A percentile compares a stretch with the other conserved stretches of the same genome.
Evolutionary conservation across 2,329 filamentous ascomycete genomes (phyloP).

Genomic region (Phyllosticta paracitricarpa): DNA sequence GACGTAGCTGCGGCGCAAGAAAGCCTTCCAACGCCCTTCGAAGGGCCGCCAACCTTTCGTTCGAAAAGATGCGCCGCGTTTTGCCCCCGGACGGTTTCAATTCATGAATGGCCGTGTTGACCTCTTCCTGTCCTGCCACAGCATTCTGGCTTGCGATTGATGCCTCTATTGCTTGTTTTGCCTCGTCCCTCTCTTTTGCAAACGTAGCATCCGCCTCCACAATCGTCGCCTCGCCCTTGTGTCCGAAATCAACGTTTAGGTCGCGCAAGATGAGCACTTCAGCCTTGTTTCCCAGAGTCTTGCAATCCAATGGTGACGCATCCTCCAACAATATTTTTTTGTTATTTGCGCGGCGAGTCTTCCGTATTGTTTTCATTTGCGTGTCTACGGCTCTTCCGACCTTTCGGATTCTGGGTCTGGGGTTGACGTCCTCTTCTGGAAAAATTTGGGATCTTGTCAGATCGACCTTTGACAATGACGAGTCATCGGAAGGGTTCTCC

Average conservation of each 20-base stretch:
- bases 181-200: slow-evolving; percentile 11
- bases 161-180: slow-evolving; percentile 2
- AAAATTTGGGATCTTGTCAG: neutral
- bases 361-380: neutral
- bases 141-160: slow-evolving; percentile 19
- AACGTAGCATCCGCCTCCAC: neutral
- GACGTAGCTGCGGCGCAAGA: slow-evolving; percentile 20
- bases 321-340: slow-evolving; percentile 12
- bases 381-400: neutral
- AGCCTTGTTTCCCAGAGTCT: slow-evolving; percentile 24
- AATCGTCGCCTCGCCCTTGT: slow-evolving; percentile 1
- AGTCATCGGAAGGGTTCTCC: slow-evolving; percentile 16
- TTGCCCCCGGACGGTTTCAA: slow-evolving; percentile 16
- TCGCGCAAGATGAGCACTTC: slow-evolving; percentile 27
- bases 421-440: neutral
- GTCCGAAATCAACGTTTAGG: slow-evolving; percentile 10
- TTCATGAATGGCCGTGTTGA: slow-evolving; percentile 22
- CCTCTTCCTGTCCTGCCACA: slow-evolving; percentile 19
- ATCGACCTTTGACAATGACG: neutral
- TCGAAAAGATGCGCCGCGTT: neutral
- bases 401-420: neutral
- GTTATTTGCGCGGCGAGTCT: neutral
- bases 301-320: slow-evolving; percentile 19
- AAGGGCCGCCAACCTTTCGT: slow-evolving; percentile 19
- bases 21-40: slow-evolving; percentile 19